phyloP scores from a whole-genome alignment of 2,329 filamentous ascomycete species.

The Fusarium citri region DNA sequence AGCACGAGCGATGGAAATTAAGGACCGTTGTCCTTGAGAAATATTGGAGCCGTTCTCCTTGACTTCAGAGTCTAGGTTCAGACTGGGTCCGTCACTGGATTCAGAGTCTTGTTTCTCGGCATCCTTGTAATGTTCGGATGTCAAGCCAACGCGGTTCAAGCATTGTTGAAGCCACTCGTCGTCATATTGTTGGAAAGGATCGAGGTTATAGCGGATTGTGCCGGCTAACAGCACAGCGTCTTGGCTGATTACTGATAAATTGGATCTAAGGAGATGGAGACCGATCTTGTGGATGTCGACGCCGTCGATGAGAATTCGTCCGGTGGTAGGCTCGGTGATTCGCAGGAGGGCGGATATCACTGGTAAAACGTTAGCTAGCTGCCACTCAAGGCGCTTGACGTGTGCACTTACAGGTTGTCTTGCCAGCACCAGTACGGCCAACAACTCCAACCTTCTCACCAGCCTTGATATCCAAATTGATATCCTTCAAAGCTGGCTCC shows the following conservation, averaged over 20 bases:
- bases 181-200: constrained; percentile 28
- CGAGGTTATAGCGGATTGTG: constrained; percentile 26
- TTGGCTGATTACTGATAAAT: constrained; percentile 29
- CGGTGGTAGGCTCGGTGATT: constrained; percentile 23
- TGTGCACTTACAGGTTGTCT: constrained; percentile 8
- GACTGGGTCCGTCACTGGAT: not conserved
- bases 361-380: not conserved
- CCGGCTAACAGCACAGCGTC: constrained; percentile 27
- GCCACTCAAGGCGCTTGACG: rapidly evolving
- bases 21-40: constrained; percentile 18
- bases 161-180: constrained; percentile 24
- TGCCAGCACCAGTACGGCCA: constrained; percentile 25
- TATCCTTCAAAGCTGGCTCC: constrained; percentile 14
- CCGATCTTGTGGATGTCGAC: constrained; percentile 27
- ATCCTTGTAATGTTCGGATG: not conserved
- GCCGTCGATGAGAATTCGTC: constrained; percentile 23
- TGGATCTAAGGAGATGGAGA: constrained; percentile 21
- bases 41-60: constrained; percentile 32
- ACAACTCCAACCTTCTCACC: constrained; percentile 27
- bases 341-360: constrained; percentile 22
- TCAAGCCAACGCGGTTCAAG: constrained; percentile 8
- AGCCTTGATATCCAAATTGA: constrained; percentile 10
- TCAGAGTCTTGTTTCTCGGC: not conserved
- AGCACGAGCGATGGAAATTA: constrained; percentile 28
- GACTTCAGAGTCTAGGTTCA: constrained; percentile 21